A percentile compares a stretch with the other conserved stretches of the same genome.
These are phyloP conservation scores for Tagetes patula DNA, from an alignment of 129 eudicot species.

Conservation along the genomic window DNA sequence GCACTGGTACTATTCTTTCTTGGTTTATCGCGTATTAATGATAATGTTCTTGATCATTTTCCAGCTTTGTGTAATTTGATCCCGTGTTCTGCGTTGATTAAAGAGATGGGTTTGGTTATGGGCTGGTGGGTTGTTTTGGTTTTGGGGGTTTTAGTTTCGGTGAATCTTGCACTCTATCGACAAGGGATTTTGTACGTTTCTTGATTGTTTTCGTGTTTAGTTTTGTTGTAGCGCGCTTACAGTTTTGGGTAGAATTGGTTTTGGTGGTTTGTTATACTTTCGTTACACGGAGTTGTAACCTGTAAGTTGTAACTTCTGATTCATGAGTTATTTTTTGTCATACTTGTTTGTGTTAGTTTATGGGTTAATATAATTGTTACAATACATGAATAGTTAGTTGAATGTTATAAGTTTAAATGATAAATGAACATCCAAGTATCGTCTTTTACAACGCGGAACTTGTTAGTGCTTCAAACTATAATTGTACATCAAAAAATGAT, in stretches of 20 bases:
- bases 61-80: constrained; percentile 43
- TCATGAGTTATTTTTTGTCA: constrained; percentile 5
- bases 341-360: not conserved
- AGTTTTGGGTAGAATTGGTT: constrained; percentile 21
- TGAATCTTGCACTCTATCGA: constrained; percentile 62
- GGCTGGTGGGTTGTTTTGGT: constrained; percentile 86
- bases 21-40: constrained; percentile 67
- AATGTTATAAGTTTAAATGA: not conserved
- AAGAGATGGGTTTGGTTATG: constrained; percentile 73
- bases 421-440: not conserved
- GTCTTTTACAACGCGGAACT: not conserved
- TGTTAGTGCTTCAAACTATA: constrained; percentile 44
- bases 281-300: not conserved
- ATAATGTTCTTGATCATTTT: constrained; percentile 50
- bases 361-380: not conserved
- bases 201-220: constrained; percentile 36
- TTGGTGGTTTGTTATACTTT: constrained; percentile 11
- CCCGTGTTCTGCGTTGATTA: constrained; percentile 59
- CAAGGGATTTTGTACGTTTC: constrained; percentile 79
- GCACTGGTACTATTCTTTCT: constrained; percentile 74
- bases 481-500: constrained; percentile 60
- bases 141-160: constrained; percentile 64
- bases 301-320: not conserved
- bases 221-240: constrained; percentile 16
- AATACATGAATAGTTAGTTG: not conserved